Evolutionary conservation across 306 rosid species (phyloP).

Genomic region (Sicyos edulis): DNA sequence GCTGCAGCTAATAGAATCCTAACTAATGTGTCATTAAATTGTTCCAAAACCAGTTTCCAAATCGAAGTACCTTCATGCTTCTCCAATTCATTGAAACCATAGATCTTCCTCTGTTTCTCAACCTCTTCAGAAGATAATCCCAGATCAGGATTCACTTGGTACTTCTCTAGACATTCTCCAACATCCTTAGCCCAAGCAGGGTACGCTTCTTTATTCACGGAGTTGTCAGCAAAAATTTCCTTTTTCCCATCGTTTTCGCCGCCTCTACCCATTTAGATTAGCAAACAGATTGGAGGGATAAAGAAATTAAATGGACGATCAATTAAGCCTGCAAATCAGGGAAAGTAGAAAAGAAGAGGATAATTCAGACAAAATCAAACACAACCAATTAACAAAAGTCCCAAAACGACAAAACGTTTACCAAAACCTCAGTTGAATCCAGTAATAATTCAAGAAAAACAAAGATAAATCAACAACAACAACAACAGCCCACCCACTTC

Average conservation of each 20-base stretch:
- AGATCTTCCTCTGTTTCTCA: conserved; percentile 41
- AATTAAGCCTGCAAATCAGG: conserved; percentile 3
- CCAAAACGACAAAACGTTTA: not conserved
- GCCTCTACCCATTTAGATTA: conserved; percentile 35
- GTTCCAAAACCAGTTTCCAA: conserved; percentile 58
- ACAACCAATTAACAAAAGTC: not conserved
- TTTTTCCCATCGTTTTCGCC: conserved; percentile 39
- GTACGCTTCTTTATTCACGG: conserved; percentile 30
- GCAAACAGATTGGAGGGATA: not conserved
- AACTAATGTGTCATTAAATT: conserved; percentile 82
- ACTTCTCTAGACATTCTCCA: conserved; percentile 59
- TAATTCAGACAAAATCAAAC: not conserved
- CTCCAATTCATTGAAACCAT: conserved; percentile 75
- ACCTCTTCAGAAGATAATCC: conserved; percentile 47
- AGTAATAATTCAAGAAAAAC: not conserved
- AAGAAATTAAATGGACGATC: not conserved
- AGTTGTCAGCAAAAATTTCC: conserved; percentile 27
- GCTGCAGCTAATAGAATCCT: conserved; percentile 83
- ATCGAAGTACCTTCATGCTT: conserved; percentile 77
- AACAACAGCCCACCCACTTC: not conserved
- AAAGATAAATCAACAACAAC: not conserved
- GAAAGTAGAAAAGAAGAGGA: not conserved
- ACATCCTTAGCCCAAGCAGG: conserved; percentile 67
- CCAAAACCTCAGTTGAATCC: not conserved
- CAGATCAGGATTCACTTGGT: conserved; percentile 34